A percentile compares a stretch with the other conserved stretches of the same genome.
Evolutionary conservation across 305 asterid genomes (phyloP).

Genomic region (Plantago lanceolata): DNA sequence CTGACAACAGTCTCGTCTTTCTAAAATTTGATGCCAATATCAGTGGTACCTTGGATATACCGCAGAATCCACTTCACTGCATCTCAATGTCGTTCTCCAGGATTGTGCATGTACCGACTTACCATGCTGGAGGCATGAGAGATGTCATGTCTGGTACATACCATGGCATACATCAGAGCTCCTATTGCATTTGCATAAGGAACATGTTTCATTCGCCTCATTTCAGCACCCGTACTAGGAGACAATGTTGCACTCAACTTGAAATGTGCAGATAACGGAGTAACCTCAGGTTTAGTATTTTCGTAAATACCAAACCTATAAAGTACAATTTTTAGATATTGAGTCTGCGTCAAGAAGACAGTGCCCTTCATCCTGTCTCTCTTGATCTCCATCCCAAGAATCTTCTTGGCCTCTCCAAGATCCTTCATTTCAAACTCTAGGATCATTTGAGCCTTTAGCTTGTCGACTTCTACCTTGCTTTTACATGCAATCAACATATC

Average conservation of each 20-base stretch:
- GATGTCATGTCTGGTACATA: slow-evolving; percentile 10
- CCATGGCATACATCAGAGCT: slow-evolving; percentile 16
- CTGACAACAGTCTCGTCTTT: background rate
- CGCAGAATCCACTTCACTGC: slow-evolving; percentile 10
- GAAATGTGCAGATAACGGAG: slow-evolving; percentile 15
- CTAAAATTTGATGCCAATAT: background rate
- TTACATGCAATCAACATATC: slow-evolving; percentile 1
- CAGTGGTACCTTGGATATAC: background rate
- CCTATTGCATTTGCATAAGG: slow-evolving; percentile 17
- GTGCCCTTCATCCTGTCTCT: slow-evolving; percentile 1
- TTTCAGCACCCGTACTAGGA: slow-evolving; percentile 1
- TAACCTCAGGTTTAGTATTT: background rate
- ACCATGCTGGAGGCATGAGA: background rate
- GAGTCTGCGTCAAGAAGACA: background rate
- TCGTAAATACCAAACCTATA: background rate
- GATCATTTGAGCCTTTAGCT: background rate
- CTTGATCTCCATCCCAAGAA: slow-evolving; percentile 9
- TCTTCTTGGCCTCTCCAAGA: slow-evolving; percentile 8
- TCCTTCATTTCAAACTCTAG: slow-evolving; percentile 6
- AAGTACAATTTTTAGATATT: background rate
- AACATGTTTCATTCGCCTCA: background rate
- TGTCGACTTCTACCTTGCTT: background rate
- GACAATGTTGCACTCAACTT: background rate
- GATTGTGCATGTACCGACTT: slow-evolving; percentile 12
- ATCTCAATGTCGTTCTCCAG: slow-evolving; percentile 6